Evolutionary conservation across 257 asterid genomes (phyloP).

Genomic region (Knoxia roxburghii): DNA sequence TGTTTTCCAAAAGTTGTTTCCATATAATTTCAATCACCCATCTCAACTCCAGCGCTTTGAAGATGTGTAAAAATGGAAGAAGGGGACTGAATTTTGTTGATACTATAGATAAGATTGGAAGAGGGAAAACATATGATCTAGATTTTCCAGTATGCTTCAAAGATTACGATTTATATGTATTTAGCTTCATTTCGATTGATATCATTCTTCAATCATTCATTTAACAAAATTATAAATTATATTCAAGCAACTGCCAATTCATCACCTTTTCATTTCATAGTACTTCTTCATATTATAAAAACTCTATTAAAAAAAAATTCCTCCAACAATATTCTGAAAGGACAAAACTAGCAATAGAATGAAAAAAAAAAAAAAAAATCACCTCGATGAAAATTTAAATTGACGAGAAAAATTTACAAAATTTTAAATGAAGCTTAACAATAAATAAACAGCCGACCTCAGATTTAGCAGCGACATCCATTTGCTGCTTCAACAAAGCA

Average conservation of each 20-base stretch:
- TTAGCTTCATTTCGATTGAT: not conserved
- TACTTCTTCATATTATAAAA: too few relatives aligned
- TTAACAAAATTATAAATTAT: not conserved
- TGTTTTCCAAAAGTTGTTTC: too few relatives aligned
- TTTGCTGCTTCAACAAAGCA: constrained; percentile 69
- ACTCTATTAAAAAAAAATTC: constrained; percentile 2
- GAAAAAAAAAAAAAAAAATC: not conserved
- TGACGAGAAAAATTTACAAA: not conserved
- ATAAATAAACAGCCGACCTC: constrained; percentile 48
- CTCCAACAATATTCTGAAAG: not conserved
- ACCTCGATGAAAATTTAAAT: not conserved
- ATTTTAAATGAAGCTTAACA: not conserved
- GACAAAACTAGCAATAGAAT: too few relatives aligned
- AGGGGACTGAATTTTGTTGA: too few relatives aligned
- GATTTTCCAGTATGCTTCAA: not conserved
- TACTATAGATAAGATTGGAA: too few relatives aligned
- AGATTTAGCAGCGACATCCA: constrained; percentile 76
- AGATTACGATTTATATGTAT: not conserved
- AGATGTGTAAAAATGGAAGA: too few relatives aligned
- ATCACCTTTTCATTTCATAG: not conserved
- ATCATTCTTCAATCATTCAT: not conserved
- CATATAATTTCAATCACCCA: too few relatives aligned
- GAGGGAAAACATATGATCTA: too few relatives aligned
- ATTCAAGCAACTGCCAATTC: not conserved
- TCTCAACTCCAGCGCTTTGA: too few relatives aligned